Evolutionary conservation across 768 basidiomycete genomes (phyloP).

Genomic region (Mycena galopus): DNA sequence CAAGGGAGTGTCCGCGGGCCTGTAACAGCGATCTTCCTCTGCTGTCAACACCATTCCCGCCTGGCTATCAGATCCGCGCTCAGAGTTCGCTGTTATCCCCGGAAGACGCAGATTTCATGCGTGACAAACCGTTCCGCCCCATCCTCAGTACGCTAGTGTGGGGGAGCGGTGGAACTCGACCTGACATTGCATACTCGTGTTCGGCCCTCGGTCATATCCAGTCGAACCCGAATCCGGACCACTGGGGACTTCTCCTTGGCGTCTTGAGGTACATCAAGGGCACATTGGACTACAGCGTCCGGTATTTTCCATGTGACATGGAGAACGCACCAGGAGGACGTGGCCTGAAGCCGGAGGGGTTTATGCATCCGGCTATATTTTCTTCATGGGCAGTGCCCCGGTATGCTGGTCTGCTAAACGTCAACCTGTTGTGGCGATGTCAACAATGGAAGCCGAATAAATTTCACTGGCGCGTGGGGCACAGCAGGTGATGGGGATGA

Average conservation of each 20-base stretch:
- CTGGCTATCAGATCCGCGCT: conserved; percentile 8
- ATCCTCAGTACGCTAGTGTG: conserved; percentile 35
- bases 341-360: conserved; percentile 30
- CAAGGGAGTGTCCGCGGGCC: too few relatives aligned
- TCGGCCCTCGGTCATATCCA: conserved; percentile 31
- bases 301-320: conserved; percentile 25
- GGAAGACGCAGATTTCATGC: conserved; percentile 31
- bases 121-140: conserved; percentile 30
- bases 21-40: conserved; percentile 4
- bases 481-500: conserved; percentile 42
- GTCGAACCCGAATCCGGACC: conserved; percentile 37
- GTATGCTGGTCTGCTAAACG: conserved; percentile 48
- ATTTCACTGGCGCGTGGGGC: conserved; percentile 12
- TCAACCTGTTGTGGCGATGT: conserved; percentile 41
- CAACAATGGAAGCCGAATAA: conserved; percentile 20
- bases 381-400: conserved; percentile 42
- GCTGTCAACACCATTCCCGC: conserved; percentile 10
- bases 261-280: conserved; percentile 47
- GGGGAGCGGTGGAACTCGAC: too few relatives aligned
- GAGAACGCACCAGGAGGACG: not conserved
- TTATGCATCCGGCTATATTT: conserved; percentile 45
- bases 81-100: not conserved
- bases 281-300: conserved; percentile 40
- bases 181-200: conserved; percentile 20
- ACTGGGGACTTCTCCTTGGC: conserved; percentile 45